These are phyloP conservation scores for Jaminaea rosea DNA, from an alignment of 1,284 basidiomycete species.

Conservation along the genomic window DNA sequence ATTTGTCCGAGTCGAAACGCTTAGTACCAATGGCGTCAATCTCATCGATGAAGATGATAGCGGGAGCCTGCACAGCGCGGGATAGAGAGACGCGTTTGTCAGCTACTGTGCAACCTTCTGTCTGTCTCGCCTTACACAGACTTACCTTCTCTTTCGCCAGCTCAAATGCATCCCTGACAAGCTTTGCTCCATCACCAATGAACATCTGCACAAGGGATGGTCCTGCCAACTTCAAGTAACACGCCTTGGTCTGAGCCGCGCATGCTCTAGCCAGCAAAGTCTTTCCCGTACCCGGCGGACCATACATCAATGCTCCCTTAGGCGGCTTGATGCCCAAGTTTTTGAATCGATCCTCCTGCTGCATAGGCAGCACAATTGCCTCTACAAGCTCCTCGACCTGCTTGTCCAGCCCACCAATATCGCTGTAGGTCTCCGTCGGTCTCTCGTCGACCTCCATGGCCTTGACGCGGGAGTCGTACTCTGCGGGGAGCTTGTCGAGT, in stretches of 20 bases:
- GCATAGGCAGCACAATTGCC: conserved; percentile 70
- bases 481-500: conserved; percentile 72
- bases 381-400: conserved; percentile 73
- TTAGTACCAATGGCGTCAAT: conserved; percentile 98
- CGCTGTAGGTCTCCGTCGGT: conserved; percentile 68
- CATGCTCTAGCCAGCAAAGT: conserved; percentile 89
- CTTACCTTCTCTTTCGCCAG: conserved; percentile 94
- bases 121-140: too few species aligned
- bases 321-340: conserved; percentile 69
- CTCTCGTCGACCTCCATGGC: conserved; percentile 88
- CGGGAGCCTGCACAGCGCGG: too few species aligned
- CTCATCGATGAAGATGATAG: conserved; percentile 99
- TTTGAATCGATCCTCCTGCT: conserved; percentile 72
- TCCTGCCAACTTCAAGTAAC: conserved; percentile 69
- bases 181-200: conserved; percentile 93
- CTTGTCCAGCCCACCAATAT: conserved; percentile 70
- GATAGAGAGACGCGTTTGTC: too few species aligned
- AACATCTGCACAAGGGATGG: conserved; percentile 75
- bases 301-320: conserved; percentile 71
- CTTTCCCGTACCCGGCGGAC: conserved; percentile 83
- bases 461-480: conserved; percentile 70
- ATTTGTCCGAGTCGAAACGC: conserved; percentile 94
- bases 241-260: conserved; percentile 71
- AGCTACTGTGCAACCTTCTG: too few species aligned
- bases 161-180: conserved; percentile 92